These are phyloP conservation scores for Ogataea henricii DNA, from an alignment of 805 yeast genomes.

Conservation along the genomic window DNA sequence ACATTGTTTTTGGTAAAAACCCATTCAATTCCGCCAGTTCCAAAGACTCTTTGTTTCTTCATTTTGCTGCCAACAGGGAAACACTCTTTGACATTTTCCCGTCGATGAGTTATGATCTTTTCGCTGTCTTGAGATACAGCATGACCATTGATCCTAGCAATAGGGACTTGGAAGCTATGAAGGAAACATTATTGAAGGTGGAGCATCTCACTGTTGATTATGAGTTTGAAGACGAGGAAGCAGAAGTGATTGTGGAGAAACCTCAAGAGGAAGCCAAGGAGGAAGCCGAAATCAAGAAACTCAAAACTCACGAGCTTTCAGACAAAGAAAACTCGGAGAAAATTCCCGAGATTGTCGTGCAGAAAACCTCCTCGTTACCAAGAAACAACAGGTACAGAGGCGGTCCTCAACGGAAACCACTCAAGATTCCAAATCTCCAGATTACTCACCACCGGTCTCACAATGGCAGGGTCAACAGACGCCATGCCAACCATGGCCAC, in stretches of 20 bases:
- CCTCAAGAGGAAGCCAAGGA: conserved; percentile 19
- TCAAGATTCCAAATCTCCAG: conserved; percentile 30
- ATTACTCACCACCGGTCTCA: conserved; percentile 22
- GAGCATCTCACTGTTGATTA: conserved; percentile 83
- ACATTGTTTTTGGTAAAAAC: conserved; percentile 83
- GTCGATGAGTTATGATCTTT: conserved; percentile 81
- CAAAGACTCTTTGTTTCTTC: conserved; percentile 74
- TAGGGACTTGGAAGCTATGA: conserved; percentile 66
- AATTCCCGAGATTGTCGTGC: conserved; percentile 8
- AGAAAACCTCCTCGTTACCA: conserved; percentile 8
- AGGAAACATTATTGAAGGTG: conserved; percentile 57
- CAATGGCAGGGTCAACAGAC: conserved; percentile 23
- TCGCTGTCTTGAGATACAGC: conserved; percentile 75
- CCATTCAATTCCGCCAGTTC: conserved; percentile 83
- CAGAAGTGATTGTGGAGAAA: conserved; percentile 21
- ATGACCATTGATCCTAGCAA: conserved; percentile 86
- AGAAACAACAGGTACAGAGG: conserved; percentile 18
- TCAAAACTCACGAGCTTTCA: conserved; percentile 5
- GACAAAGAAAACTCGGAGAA: conserved; percentile 32
- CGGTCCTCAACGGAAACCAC: conserved; percentile 31
- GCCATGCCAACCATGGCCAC: conserved; percentile 10
- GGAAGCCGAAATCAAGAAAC: conserved; percentile 22
- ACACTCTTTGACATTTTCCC: conserved; percentile 91
- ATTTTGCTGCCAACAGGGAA: conserved; percentile 85
- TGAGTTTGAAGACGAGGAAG: conserved; percentile 45